phyloP scores from a whole-genome alignment of 2,329 filamentous ascomycete genomes.

The Colletotrichum sp. region DNA sequence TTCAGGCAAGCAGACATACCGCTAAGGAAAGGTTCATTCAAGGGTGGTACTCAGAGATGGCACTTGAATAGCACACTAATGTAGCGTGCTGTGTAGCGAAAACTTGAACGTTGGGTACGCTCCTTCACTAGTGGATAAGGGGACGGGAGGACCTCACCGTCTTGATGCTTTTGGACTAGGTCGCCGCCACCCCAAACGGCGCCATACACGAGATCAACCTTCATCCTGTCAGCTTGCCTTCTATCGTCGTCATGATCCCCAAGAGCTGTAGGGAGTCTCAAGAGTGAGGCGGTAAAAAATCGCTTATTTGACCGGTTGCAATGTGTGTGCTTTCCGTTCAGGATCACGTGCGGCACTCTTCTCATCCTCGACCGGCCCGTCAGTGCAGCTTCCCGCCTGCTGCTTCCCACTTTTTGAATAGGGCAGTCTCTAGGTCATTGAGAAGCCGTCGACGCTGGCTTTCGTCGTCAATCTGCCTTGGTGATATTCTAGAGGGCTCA shows the following conservation, averaged over 20 bases:
- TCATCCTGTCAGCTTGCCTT: background rate
- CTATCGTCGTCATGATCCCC: background rate
- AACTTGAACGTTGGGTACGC: background rate
- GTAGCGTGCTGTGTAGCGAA: no score
- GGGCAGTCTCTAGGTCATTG: background rate
- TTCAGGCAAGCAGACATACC: background rate
- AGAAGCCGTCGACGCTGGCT: background rate
- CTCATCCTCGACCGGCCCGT: background rate
- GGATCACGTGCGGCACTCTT: background rate
- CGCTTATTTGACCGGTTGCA: background rate
- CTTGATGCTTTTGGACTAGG: background rate
- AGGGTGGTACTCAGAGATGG: background rate
- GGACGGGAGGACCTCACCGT: background rate
- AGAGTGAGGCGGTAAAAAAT: background rate
- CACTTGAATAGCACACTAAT: background rate
- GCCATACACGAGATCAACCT: background rate
- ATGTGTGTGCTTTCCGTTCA: background rate
- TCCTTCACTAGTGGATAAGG: background rate
- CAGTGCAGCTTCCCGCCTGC: background rate
- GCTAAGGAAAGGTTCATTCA: background rate
- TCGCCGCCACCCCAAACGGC: background rate
- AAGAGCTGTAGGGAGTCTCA: background rate
- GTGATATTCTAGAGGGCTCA: background rate
- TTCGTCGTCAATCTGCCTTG: background rate
- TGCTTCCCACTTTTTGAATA: background rate